A percentile compares a stretch with the other conserved stretches of the same genome.
phyloP scores from a whole-genome alignment of 2,329 filamentous ascomycete species.

The Lasiodiplodia sp. region DNA sequence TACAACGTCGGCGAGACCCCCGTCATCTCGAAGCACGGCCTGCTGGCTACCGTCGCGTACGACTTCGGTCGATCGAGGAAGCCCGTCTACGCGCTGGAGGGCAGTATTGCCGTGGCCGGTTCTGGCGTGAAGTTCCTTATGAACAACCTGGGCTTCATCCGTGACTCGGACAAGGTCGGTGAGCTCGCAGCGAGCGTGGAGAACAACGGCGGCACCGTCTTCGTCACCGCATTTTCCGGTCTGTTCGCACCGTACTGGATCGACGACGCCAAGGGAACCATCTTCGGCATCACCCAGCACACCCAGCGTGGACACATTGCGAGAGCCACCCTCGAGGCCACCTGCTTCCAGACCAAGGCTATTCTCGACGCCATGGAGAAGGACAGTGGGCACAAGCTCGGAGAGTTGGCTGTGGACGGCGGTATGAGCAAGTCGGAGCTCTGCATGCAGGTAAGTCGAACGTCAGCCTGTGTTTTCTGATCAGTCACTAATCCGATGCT shows the following conservation, averaged over 20 bases:
- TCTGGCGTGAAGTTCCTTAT: constrained; percentile 76
- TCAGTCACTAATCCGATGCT: constrained; percentile 40
- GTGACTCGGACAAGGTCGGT: constrained; percentile 68
- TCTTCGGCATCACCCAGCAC: constrained; percentile 86
- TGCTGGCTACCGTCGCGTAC: constrained; percentile 87
- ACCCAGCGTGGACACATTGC: constrained; percentile 87
- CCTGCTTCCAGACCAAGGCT: constrained; percentile 90
- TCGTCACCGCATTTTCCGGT: constrained; percentile 91
- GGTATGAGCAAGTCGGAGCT: constrained; percentile 89
- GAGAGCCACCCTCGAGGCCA: constrained; percentile 87
- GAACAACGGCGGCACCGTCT: constrained; percentile 82
- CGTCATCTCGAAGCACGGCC: constrained; percentile 82
- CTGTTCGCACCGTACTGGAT: constrained; percentile 96
- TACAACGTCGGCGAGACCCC: constrained; percentile 88
- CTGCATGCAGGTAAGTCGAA: constrained; percentile 72
- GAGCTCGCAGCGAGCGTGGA: constrained; percentile 69
- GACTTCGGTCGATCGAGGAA: constrained; percentile 74
- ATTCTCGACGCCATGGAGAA: constrained; percentile 92
- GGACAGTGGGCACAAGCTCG: constrained; percentile 78
- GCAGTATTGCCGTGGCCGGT: constrained; percentile 82
- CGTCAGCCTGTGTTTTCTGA: constrained; percentile 10
- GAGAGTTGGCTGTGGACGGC: constrained; percentile 82
- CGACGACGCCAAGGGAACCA: constrained; percentile 86
- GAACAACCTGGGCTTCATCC: constrained; percentile 70
- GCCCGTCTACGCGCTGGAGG: constrained; percentile 82